Percentiles rank a stretch among this genome's conserved stretches.
Evolutionary conservation across 805 yeast species (phyloP).

Genomic region (Spathaspora arborariae): DNA sequence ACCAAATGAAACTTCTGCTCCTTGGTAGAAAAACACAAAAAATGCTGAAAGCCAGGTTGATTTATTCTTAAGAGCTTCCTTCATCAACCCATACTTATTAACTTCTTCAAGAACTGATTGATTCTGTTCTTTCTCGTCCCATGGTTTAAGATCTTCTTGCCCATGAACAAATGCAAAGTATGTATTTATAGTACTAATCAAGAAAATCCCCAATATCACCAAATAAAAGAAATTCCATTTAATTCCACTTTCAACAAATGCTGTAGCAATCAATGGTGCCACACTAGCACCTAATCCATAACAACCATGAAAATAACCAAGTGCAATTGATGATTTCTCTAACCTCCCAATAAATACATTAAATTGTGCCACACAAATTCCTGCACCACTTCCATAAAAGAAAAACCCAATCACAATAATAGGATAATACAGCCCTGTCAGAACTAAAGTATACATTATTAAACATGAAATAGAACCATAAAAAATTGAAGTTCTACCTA

Average conservation of each 20-base stretch:
- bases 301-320: constrained; percentile 62
- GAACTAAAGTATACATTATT: constrained; percentile 42
- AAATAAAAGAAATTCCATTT: constrained; percentile 53
- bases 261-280: constrained; percentile 62
- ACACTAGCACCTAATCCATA: constrained; percentile 73
- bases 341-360: constrained; percentile 50
- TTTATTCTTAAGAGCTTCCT: constrained; percentile 35
- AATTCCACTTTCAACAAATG: constrained; percentile 45
- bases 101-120: background rate
- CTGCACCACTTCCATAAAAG: constrained; percentile 56
- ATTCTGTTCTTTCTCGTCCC: constrained; percentile 18
- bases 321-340: constrained; percentile 50
- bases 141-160: constrained; percentile 41
- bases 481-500: constrained; percentile 40
- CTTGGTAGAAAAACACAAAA: constrained; percentile 60
- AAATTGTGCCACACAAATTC: constrained; percentile 45
- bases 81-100: constrained; percentile 18
- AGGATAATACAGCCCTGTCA: constrained; percentile 47
- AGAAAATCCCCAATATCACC: constrained; percentile 39
- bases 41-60: constrained; percentile 47
- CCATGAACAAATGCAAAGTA: constrained; percentile 47
- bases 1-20: constrained; percentile 65
- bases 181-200: constrained; percentile 27
- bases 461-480: constrained; percentile 33
- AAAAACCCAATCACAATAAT: constrained; percentile 48